Conservation (phyloP, 768 basidiomycete species). For the Inosperma sp. region DNA sequence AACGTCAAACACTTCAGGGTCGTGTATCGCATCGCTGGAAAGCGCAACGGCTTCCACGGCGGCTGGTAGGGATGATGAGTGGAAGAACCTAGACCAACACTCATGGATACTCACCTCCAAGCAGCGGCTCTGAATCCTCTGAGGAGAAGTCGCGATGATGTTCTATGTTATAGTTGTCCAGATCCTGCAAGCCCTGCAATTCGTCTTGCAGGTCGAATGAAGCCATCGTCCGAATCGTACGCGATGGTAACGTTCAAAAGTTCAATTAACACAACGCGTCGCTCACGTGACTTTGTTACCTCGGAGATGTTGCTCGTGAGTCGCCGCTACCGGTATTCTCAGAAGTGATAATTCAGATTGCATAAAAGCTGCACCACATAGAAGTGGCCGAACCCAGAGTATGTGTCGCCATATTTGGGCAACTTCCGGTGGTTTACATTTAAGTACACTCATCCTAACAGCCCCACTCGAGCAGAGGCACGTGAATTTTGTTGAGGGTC, state of each 20-base stretch:
- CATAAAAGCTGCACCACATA: too few relatives aligned
- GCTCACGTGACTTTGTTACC: constrained; percentile 13
- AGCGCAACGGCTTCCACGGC: constrained; percentile 81
- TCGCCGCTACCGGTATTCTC: too few relatives aligned
- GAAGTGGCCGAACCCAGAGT: too few relatives aligned
- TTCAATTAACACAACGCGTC: constrained; percentile 15
- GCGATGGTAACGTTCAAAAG: neutral
- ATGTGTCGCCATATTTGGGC: too few relatives aligned
- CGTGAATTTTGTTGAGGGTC: too few relatives aligned
- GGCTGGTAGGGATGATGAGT: constrained; percentile 35
- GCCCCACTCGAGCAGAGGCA: too few relatives aligned
- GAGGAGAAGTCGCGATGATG: constrained; percentile 61
- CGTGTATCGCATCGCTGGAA: constrained; percentile 65
- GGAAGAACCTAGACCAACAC: neutral
- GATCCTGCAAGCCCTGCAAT: constrained; percentile 58
- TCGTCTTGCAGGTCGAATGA: constrained; percentile 78
- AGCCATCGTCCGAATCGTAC: too few relatives aligned
- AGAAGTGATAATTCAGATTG: too few relatives aligned
- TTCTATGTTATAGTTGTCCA: constrained; percentile 58
- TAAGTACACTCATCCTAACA: too few relatives aligned
- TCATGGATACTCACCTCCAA: constrained; percentile 48
- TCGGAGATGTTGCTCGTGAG: too few relatives aligned
- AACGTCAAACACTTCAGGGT: constrained; percentile 71
- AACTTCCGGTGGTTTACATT: too few relatives aligned
- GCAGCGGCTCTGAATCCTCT: constrained; percentile 49